phyloP scores from a whole-genome alignment of 768 basidiomycete genomes.

The Strobilomyces dryophilus region DNA sequence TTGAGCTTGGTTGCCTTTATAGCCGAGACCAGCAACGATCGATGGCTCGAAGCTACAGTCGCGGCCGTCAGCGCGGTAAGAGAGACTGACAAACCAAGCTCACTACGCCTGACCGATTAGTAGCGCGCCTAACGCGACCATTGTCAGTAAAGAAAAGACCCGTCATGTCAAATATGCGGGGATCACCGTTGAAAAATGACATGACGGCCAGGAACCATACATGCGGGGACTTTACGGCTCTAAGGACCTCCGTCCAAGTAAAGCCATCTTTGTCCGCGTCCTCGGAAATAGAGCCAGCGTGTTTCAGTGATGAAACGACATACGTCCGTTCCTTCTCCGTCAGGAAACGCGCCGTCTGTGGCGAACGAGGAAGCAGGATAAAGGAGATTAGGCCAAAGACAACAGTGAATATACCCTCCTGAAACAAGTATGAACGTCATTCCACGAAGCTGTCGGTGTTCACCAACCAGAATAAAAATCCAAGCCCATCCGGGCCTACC shows the following conservation, averaged over 20 bases:
- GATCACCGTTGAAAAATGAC: slow-evolving; percentile 50
- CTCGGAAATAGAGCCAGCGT: slow-evolving; percentile 32
- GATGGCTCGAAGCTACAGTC: slow-evolving; percentile 56
- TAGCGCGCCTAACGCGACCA: slow-evolving; percentile 16
- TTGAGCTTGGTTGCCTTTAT: slow-evolving; percentile 50
- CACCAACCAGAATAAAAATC: background rate
- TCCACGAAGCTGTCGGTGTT: background rate
- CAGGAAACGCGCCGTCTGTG: background rate
- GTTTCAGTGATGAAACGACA: slow-evolving; percentile 28
- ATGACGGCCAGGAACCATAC: slow-evolving; percentile 47
- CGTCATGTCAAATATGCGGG: no score
- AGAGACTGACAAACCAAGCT: slow-evolving; percentile 6
- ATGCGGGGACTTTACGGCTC: slow-evolving; percentile 49
- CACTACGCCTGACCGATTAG: slow-evolving; percentile 22
- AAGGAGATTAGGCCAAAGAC: background rate
- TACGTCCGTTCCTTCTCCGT: slow-evolving; percentile 23
- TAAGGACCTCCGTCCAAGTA: slow-evolving; percentile 52
- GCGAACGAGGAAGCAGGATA: background rate
- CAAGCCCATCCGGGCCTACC: background rate
- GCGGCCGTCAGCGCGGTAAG: slow-evolving; percentile 31
- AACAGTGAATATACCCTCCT: background rate
- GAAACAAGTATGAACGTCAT: background rate
- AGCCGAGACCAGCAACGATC: slow-evolving; percentile 53
- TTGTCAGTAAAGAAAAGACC: background rate
- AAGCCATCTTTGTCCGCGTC: slow-evolving; percentile 45